Conservation (phyloP, 805 yeast species). For the Ogataea philodendri region DNA sequence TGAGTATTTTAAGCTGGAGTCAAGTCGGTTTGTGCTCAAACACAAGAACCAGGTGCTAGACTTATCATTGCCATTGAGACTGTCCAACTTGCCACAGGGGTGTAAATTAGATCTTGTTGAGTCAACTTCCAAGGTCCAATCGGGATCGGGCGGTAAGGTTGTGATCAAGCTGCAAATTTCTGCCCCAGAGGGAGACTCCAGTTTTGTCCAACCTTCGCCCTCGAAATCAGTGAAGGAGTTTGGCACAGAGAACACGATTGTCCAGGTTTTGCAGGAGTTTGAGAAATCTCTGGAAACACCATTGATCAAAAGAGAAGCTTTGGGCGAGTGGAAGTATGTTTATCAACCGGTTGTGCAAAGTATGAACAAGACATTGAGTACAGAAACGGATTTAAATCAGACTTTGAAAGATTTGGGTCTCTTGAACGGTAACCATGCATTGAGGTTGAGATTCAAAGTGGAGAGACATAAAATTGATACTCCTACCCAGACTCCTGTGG, state of each 20-base stretch:
- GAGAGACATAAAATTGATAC: background rate
- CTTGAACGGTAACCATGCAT: slow-evolving; percentile 27
- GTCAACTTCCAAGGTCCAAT: background rate
- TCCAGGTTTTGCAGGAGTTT: slow-evolving; percentile 18
- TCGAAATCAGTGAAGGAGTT: slow-evolving; percentile 16
- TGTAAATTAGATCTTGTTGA: slow-evolving; percentile 36
- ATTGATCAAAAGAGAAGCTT: background rate
- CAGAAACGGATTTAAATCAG: slow-evolving; percentile 20
- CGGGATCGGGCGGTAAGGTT: slow-evolving; percentile 13
- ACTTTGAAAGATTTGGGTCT: slow-evolving; percentile 28
- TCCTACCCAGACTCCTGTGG: background rate
- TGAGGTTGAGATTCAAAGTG: slow-evolving; percentile 27
- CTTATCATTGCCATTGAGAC: slow-evolving; percentile 41
- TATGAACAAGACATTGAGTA: slow-evolving; percentile 21
- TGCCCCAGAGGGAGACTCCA: slow-evolving; percentile 18
- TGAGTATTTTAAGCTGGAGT: slow-evolving; percentile 36
- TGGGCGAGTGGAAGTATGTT: slow-evolving; percentile 5
- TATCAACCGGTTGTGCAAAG: slow-evolving; percentile 28
- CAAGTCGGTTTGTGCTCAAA: slow-evolving; percentile 12
- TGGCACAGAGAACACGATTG: slow-evolving; percentile 9
- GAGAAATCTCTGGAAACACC: slow-evolving; percentile 10
- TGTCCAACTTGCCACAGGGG: slow-evolving; percentile 44
- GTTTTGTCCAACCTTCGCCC: slow-evolving; percentile 16
- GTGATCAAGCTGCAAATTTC: slow-evolving; percentile 26
- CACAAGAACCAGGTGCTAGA: slow-evolving; percentile 37